Evolutionary conservation across 768 basidiomycete species (phyloP), one percentile per base, ranked within the genome.

Genomic region (Psilocybe sp.): DNA sequence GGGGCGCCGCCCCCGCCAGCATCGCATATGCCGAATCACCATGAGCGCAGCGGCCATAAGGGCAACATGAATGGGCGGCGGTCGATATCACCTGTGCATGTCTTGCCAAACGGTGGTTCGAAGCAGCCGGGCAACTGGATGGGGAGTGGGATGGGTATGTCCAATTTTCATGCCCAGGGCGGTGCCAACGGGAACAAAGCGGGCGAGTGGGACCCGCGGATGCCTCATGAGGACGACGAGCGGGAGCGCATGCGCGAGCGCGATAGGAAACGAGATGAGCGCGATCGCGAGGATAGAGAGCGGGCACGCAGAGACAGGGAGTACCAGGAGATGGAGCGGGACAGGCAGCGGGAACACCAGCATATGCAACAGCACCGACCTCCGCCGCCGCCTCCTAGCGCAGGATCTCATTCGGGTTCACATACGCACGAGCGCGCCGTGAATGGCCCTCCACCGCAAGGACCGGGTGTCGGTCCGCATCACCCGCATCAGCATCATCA

Each of bases 401-500:
- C 56, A 7, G 23, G 23, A 11, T 37, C 54, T 5, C 66, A 53
- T 47, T 23, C 52, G 16, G 43, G 46, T 18, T 43, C 55, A 13
- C 58, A 54, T 46, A 40, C 54, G 39, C 58, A 57, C n/a, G 43
- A 36, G 38, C 37, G 46, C 35, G 44, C 35, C 41, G 48, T 39
- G 20, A 38, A 58, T 65, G 50, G 55, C 8, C 48, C 59, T 32
- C 54, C 62, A 40, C 45, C 50, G 8, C 54, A 58, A 40, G 58
- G 52, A 65, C 50, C 69, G 65, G 44, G 53, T 31, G 39, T 49
- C n/a, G 50, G 55, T 49, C 50, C 58, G 4, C 71, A 71, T 49
- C 67, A 73, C 46, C 70, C 53, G 50, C 45, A 69, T 41, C 72
- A 75, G 47, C 79, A 79, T 51, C 80, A 72, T 54, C 78, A 74